Percentiles rank a stretch among this genome's conserved stretches.
These are phyloP conservation scores for Ceratocystis diversiconidia DNA, from an alignment of 2,329 filamentous ascomycete species.

Conservation along the genomic window DNA sequence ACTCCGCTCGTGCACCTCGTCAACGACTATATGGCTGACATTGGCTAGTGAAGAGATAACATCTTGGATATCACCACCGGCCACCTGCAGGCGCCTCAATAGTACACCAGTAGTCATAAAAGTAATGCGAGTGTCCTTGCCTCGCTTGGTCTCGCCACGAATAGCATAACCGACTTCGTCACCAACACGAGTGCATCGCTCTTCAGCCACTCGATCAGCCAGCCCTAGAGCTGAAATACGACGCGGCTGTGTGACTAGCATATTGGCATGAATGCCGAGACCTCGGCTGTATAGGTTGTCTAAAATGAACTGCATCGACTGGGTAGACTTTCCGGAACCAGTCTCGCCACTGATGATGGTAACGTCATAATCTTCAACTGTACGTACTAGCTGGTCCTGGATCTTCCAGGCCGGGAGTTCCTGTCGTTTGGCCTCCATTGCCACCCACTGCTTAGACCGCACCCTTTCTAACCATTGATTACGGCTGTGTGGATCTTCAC, in stretches of 20 bases:
- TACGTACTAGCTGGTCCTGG: conserved; percentile 58
- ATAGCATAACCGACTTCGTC: conserved; percentile 87
- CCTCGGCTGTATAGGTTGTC: conserved; percentile 72
- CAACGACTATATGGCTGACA: conserved; percentile 87
- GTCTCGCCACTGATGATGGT: conserved; percentile 44
- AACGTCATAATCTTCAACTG: conserved; percentile 66
- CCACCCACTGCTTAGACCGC: conserved; percentile 54
- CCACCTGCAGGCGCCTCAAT: conserved; percentile 62
- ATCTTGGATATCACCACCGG: conserved; percentile 47
- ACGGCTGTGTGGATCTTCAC: conserved; percentile 37
- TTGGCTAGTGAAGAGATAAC: conserved; percentile 70
- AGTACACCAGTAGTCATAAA: conserved; percentile 95
- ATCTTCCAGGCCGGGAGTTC: conserved; percentile 78
- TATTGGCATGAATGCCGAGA: conserved; percentile 66
- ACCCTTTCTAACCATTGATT: conserved; percentile 50
- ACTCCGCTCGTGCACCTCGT: conserved; percentile 92
- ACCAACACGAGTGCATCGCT: conserved; percentile 67
- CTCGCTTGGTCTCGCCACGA: conserved; percentile 71
- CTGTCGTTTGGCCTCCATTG: conserved; percentile 53
- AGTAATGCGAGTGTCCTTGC: conserved; percentile 66
- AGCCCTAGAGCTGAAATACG: conserved; percentile 88
- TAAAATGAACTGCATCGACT: conserved; percentile 89
- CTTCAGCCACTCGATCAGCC: conserved; percentile 86
- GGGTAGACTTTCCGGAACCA: conserved; percentile 34
- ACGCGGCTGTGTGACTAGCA: conserved; percentile 89